These are phyloP conservation scores for Penicillium atrosanguineum DNA, from an alignment of 495 filamentous ascomycete species.

Conservation along the genomic window DNA sequence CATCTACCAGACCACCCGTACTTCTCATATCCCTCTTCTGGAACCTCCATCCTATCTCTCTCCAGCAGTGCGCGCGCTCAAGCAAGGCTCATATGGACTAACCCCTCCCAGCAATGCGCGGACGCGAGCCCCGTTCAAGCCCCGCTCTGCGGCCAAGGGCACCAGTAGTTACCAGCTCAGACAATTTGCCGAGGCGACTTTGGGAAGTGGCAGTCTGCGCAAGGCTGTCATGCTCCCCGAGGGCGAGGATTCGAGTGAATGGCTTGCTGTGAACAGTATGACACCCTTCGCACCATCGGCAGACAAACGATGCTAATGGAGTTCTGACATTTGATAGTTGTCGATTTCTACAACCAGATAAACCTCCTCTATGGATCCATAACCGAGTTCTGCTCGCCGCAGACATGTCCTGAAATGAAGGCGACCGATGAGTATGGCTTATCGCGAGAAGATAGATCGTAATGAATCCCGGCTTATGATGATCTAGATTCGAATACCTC, in stretches of 20 bases:
- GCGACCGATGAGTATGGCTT: constrained; percentile 86
- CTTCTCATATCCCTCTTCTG: constrained; percentile 28
- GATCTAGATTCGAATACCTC: constrained; percentile 85
- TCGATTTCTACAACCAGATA: constrained; percentile 99
- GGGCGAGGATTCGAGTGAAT: constrained; percentile 95
- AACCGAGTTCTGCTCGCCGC: constrained; percentile 97
- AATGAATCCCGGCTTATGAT: neutral
- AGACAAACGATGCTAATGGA: constrained; percentile 3
- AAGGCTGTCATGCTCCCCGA: constrained; percentile 97
- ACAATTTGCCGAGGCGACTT: constrained; percentile 95
- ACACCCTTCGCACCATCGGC: neutral
- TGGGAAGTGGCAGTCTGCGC: constrained; percentile 89
- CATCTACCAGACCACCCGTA: constrained; percentile 32
- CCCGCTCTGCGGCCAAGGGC: constrained; percentile 80
- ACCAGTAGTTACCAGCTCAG: constrained; percentile 93
- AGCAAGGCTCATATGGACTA: constrained; percentile 38
- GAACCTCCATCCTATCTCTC: constrained; percentile 44
- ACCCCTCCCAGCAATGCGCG: constrained; percentile 76
- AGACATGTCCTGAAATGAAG: constrained; percentile 98
- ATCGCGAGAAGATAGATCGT: neutral
- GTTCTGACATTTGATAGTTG: constrained; percentile 56
- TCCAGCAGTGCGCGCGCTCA: constrained; percentile 40
- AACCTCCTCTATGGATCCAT: constrained; percentile 98
- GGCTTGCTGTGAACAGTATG: constrained; percentile 93
- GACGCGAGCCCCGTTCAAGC: constrained; percentile 86